Evolutionary conservation across 2,329 filamentous ascomycete genomes (phyloP), one percentile per base, ranked within the genome.

Genomic region (Talaromyces sp.): DNA sequence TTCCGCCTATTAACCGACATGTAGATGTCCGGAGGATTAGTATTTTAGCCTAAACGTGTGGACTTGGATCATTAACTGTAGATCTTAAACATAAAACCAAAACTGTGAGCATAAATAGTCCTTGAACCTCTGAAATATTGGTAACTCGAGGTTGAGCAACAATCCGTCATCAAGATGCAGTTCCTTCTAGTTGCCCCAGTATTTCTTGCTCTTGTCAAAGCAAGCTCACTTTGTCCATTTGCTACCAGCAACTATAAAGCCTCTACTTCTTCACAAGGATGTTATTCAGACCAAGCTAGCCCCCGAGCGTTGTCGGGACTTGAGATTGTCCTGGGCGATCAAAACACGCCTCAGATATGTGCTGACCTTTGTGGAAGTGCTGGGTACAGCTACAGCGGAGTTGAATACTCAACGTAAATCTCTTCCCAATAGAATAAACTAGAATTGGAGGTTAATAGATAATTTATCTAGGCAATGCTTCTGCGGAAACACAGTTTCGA

Each of bases 401-500:
- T 58, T 29, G 56, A 58, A 29, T 58, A 58, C 35, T 31, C 46
- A 10, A 58, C 24, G 56, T 52, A 26, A 27, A 27, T 26, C 21
- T 19, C 17, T 13, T 6, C 38, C 38, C 10, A 27, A 27, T 46
- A 10, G n/a, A 27, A 21, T 21, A 27, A 19, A 4, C 32, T 41
- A 27, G 24, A 31, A 9, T 14, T 17, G 5, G 7, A 54, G 9
- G 52, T n/a, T 54, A 7, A 57, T 27, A 24, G 32, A 21, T 17
- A 17, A 35, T 35, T 17, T 2, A 58, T 32, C 19, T 27, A 58
- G 56, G n/a, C 57, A 59, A 59, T 59, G 57, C 51, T 59, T 54
- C 14, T 59, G 57, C 24, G 50, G 50, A 14, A 46, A 49, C 46
- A 11, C 24, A 11, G 32, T 54, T 26, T 26, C 17, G 17, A 32